Base-by-base conservation (phyloP, 1,284 basidiomycete species). In the Cutaneotrichosporon cavernicola region DNA sequence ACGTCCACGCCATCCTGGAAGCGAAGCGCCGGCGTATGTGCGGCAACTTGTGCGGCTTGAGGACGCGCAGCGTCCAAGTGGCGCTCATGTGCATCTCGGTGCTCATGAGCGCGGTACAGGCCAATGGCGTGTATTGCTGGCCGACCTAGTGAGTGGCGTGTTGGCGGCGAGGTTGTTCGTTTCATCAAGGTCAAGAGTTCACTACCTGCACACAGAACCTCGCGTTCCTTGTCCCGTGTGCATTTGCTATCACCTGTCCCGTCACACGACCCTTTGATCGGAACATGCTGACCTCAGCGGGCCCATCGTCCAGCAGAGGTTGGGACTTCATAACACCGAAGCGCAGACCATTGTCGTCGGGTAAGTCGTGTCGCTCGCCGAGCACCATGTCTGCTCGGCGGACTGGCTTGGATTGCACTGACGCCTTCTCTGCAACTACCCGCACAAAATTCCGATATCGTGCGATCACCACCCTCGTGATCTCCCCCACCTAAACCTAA, bases 101-200 rank as follows among this genome's bases (percentile, higher is more conserved):
- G 11, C 65, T 57, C 3, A 34, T 76, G 36, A 75, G 73, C 36
- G 73, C 78, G 6, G 49, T 80, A 0, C 76, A 77, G 65, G 78
- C 80, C 1, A 80, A 81, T 65, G 80, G 80, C n/a, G 79, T 80
- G n/a, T 80, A 80, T 66, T 78, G 72, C 59, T 81, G 79, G 79
- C 77, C 78, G 2, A 78, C 78, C 0, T 81, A 81, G 74, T 76
- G 64, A 61, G 74, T 69, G 5, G 4, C 5, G 6, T 8, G 16
- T 7, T 43, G 14, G 14, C 14, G 26, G 26, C 26, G 3, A 26
- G 26, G 26, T 26, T 26, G 26, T 26, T 26, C 26, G 26, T 26
- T 26, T 26, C 26, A 26, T 1, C 26, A 26, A 26, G 26, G 26
- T 26, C 26, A 3, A 26, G 26, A 26, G 2, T 26, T 3, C 26